Evolutionary conservation across 73 alveolate genomes (phyloP).

Genomic region (Paraurostyla sp.): DNA sequence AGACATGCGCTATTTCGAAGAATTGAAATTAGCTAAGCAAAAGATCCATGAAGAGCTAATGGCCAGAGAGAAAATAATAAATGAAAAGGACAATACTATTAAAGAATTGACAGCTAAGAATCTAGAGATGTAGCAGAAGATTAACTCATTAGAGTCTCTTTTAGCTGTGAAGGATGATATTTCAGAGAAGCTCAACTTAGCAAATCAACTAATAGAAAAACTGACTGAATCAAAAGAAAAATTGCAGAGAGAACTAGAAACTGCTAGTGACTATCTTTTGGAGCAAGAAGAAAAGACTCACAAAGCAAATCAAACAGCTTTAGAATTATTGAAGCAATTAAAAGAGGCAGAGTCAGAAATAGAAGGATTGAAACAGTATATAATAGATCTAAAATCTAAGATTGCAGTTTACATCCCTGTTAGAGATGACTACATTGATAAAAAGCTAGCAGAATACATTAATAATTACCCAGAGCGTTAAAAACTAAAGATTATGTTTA

Average conservation of each 20-base stretch:
- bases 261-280: slow-evolving; percentile 67
- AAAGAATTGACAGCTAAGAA: slow-evolving; percentile 43
- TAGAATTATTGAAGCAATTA: slow-evolving; percentile 54
- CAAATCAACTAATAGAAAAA: slow-evolving; percentile 43
- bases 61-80: slow-evolving; percentile 42
- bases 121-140: slow-evolving; percentile 39
- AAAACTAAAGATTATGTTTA: slow-evolving; percentile 62
- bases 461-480: slow-evolving; percentile 76
- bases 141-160: slow-evolving; percentile 43
- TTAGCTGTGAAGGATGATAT: slow-evolving; percentile 59
- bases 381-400: slow-evolving; percentile 64
- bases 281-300: slow-evolving; percentile 73
- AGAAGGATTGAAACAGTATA: slow-evolving; percentile 61
- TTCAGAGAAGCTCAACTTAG: slow-evolving; percentile 16
- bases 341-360: slow-evolving; percentile 75
- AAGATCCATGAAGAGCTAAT: slow-evolving; percentile 43
- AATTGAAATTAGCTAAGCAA: neutral
- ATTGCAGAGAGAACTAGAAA: slow-evolving; percentile 61
- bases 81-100: slow-evolving; percentile 21
- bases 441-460: slow-evolving; percentile 75
- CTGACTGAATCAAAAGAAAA: slow-evolving; percentile 58
- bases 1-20: slow-evolving; percentile 55
- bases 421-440: slow-evolving; percentile 73
- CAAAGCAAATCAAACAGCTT: slow-evolving; percentile 62
- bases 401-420: slow-evolving; percentile 78